A percentile compares a stretch with the other conserved stretches of the same genome.
These are phyloP conservation scores for Penicillium sclerotiorum DNA, from an alignment of 2,329 filamentous ascomycete species.

Conservation along the genomic window DNA sequence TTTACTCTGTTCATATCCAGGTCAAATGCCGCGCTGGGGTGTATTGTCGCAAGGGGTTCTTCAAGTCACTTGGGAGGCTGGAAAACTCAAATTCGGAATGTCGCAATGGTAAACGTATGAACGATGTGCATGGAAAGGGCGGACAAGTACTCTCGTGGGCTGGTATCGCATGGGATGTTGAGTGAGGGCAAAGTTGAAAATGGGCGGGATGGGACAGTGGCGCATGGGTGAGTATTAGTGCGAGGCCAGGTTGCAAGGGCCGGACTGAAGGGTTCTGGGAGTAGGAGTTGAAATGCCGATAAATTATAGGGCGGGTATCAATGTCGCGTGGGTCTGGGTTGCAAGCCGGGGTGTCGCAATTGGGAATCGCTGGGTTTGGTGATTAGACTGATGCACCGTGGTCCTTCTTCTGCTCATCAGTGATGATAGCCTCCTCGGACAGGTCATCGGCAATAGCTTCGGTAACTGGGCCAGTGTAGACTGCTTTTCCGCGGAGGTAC, in stretches of 20 bases:
- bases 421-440: constrained; percentile 13
- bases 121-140: neutral
- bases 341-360: neutral
- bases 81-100: neutral
- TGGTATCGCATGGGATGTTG: neutral
- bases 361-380: neutral
- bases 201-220: neutral
- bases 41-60: neutral
- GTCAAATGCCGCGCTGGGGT: neutral
- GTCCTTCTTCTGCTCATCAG: constrained; percentile 1
- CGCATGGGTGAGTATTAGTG: neutral
- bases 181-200: neutral
- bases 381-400: constrained; percentile 1
- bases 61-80: neutral
- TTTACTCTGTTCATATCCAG: neutral
- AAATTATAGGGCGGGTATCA: neutral
- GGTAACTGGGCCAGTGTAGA: constrained; percentile 53
- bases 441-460: constrained; percentile 29
- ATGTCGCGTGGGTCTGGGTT: neutral
- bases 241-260: constrained; percentile 2
- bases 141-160: neutral
- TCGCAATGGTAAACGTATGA: neutral
- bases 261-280: neutral
- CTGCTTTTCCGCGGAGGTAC: constrained; percentile 48
- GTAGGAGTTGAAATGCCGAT: too few relatives aligned